Base-by-base conservation (phyloP, 1,139 yeast species). In the Taiozyma sp. region DNA sequence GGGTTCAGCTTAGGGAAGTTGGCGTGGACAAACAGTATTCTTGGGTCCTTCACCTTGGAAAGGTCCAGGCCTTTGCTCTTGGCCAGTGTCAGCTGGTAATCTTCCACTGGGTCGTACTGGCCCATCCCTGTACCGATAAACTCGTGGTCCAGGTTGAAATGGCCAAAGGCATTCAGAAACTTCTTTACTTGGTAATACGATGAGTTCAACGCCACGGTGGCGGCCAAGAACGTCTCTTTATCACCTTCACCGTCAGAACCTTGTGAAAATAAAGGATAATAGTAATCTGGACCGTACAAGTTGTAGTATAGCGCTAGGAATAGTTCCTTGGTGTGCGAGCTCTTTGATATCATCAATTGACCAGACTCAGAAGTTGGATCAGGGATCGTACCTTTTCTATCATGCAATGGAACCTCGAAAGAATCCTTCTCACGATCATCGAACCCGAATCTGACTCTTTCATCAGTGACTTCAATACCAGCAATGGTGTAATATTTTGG, bases 161-260 rank as follows among this genome's bases (percentile, higher is more conserved):
- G 74, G 13, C 85, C 85, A 62, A 77, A 70, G 0, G 86, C 83
- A 53, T 72, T 71, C 45, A 79, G 64, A 55, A 79, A 79, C 54
- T 70, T 74, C 46, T 79, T 77, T 14, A 87, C 89, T 65, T 85
- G 91, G 62, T 88, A 86, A 56, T 72, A 84, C 2, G 79, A 73
- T 47, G 81, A 77, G 9, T 72, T 69, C 50, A 85, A 68, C 2
- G 85, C 88, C 44, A 77, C 77, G 0, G 95, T 84, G 0, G 93
- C 91, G 0, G 96, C 91, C 49, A 87, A 71, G 62, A 87, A 89
- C 0, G 96, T 88, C 64, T 89, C 97, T 65, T 88, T 89, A 66
- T 89, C 96, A 54, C 96, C 96, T 69, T 88, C 95, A 43, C 97
- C 96, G 51, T 83, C 86, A 0, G 88, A 81, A 14, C 91, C 91